Base-by-base conservation (phyloP, 169 alveolate genomes). In the Eimeria tenella region DNA sequence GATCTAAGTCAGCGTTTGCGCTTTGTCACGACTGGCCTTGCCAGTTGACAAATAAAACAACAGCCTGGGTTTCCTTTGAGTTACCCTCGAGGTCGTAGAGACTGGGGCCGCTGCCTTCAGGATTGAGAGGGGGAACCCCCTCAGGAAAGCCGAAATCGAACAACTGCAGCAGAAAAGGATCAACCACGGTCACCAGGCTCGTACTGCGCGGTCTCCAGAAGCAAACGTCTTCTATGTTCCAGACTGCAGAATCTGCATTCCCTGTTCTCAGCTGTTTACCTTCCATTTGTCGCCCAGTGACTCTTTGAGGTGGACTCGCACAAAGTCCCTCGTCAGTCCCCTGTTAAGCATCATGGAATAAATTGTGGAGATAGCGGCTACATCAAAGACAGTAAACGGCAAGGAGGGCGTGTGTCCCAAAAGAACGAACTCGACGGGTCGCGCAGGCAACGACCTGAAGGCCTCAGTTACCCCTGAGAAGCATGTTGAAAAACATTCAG, bases 381-480 rank as follows among this genome's bases (percentile, higher is more conserved):
- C 3, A 21, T 75, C 86, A 58, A 75, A 17, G 63, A 53, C 11
- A 56, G 86, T 75, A 31, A 50, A 75, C 50, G 86, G 86, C n/a
- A 75, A 62, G 23, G 86, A 75, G 1, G 86, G 86, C 68, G 86
- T 75, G 86, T 75, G 86, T 7, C 86, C 86, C 50, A 75, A 11
- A 3, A 75, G 86, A n/a, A 23, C 86, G 86, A 75, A 75, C 68
- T 75, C 86, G 15, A 75, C 86, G n/a, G 86, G 86, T 62, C 86
- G 86, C 4, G 42, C 86, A 75, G 86, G 86, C 63, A 75, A 65
- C 4, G 86, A 49, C 68, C 17, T 75, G 63, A 75, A 11, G 68
- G 86, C 86, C 86, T 75, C 86, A 17, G 86, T 75, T 31, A 75
- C 86, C 11, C 86, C 86, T 75, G 49, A 49, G 42, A 31, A 31